A percentile compares a stretch with the other conserved stretches of the same genome.
Conservation (phyloP, 805 yeast species). For the Debaryomyces castellii region DNA sequence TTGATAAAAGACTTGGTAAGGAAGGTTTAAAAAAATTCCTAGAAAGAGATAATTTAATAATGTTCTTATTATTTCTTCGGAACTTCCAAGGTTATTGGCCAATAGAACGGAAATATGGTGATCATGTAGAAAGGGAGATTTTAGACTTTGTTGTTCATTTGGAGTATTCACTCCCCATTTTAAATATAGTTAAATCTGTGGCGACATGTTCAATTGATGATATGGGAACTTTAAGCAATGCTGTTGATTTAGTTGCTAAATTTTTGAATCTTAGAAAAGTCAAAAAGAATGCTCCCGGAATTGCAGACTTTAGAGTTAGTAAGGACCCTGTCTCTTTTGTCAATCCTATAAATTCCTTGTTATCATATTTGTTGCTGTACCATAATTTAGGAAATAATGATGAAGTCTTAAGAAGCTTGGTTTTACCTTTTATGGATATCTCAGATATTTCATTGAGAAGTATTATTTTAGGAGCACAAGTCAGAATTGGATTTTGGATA, state of each 20-base stretch:
- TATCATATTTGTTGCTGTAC: constrained; percentile 44
- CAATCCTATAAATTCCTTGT: constrained; percentile 58
- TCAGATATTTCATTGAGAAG: constrained; percentile 62
- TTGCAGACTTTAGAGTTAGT: constrained; percentile 45
- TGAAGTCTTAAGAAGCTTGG: constrained; percentile 10
- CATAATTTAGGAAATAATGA: constrained; percentile 24
- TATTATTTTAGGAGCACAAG: constrained; percentile 60
- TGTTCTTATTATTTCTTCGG: constrained; percentile 47
- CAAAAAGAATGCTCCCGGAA: constrained; percentile 23
- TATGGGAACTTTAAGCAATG: constrained; percentile 20
- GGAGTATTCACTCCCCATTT: constrained; percentile 45
- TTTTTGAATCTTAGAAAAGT: constrained; percentile 28
- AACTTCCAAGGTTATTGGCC: constrained; percentile 59
- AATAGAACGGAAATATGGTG: constrained; percentile 59
- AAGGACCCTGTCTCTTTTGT: constrained; percentile 53
- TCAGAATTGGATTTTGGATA: constrained; percentile 67
- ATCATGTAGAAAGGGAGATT: constrained; percentile 63
- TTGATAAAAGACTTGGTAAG: constrained; percentile 20
- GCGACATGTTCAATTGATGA: constrained; percentile 15
- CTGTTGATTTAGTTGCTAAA: constrained; percentile 28
- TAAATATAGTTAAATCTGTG: constrained; percentile 41
- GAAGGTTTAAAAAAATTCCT: constrained; percentile 22
- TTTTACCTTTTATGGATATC: constrained; percentile 41
- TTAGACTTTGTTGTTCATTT: constrained; percentile 50
- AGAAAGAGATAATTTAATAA: constrained; percentile 34